Evolutionary conservation across 768 basidiomycete species (phyloP).

Genomic region (Crepidotus variabilis): DNA sequence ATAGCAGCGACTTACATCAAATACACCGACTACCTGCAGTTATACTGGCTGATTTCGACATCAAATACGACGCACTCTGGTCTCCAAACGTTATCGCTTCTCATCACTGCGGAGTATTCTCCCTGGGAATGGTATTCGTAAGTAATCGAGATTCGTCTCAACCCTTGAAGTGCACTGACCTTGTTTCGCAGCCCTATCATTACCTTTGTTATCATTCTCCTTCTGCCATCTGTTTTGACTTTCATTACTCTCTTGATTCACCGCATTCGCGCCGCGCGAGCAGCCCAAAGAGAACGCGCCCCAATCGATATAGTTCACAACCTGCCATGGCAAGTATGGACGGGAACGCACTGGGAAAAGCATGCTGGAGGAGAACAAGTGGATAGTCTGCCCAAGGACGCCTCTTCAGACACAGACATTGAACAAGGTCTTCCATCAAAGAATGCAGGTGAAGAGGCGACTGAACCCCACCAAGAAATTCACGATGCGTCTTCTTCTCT

Average conservation of each 20-base stretch:
- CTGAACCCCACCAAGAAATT: slow-evolving; percentile 6
- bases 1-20: slow-evolving; percentile 90
- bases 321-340: slow-evolving; percentile 84
- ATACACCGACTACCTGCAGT: slow-evolving; percentile 70
- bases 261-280: slow-evolving; percentile 78
- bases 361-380: slow-evolving; percentile 44
- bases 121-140: slow-evolving; percentile 94
- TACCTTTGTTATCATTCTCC: slow-evolving; percentile 82
- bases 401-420: slow-evolving; percentile 30
- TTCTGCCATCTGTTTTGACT: slow-evolving; percentile 87
- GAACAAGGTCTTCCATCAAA: slow-evolving; percentile 31
- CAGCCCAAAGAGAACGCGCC: slow-evolving; percentile 80
- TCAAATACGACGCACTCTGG: slow-evolving; percentile 83
- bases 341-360: slow-evolving; percentile 77
- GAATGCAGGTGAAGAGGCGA: slow-evolving; percentile 13
- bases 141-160: slow-evolving; percentile 24
- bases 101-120: slow-evolving; percentile 76
- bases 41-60: slow-evolving; percentile 63
- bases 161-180: background rate
- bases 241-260: slow-evolving; percentile 88
- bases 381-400: slow-evolving; percentile 18
- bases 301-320: slow-evolving; percentile 75
- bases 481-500: slow-evolving; percentile 38
- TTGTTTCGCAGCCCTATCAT: slow-evolving; percentile 61
- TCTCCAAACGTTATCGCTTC: slow-evolving; percentile 66